Evolutionary conservation across 2,329 filamentous ascomycete species (phyloP).

Genomic region (Fusarium sp.): DNA sequence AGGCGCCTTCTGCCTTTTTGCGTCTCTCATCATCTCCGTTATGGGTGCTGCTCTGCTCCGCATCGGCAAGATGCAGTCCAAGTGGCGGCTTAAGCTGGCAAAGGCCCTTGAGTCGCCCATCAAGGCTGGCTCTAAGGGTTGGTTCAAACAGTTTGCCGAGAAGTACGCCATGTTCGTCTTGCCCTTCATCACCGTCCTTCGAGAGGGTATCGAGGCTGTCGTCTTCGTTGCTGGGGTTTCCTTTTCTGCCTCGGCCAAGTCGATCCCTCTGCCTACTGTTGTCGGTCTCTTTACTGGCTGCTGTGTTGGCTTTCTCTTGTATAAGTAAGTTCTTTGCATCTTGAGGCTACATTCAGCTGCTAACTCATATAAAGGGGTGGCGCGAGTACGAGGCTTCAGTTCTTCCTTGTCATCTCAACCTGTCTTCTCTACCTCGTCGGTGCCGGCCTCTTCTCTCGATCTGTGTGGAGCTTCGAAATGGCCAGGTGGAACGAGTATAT

Average conservation of each 20-base stretch:
- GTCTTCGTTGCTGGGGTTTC: constrained; percentile 89
- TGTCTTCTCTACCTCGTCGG: constrained; percentile 88
- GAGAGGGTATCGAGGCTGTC: constrained; percentile 88
- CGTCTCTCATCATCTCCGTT: constrained; percentile 82
- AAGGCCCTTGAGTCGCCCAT: constrained; percentile 71
- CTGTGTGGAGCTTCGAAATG: constrained; percentile 80
- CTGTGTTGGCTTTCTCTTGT: constrained; percentile 79
- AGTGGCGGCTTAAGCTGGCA: constrained; percentile 87
- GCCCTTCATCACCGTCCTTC: constrained; percentile 88
- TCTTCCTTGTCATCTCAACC: constrained; percentile 85
- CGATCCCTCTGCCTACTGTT: constrained; percentile 83
- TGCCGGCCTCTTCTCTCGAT: constrained; percentile 83
- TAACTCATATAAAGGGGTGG: constrained; percentile 54
- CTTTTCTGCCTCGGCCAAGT: constrained; percentile 78
- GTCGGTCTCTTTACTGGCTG: constrained; percentile 76
- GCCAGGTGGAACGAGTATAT: constrained; percentile 76
- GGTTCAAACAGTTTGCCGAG: constrained; percentile 74
- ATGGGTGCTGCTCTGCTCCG: constrained; percentile 86
- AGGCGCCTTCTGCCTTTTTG: constrained; percentile 80
- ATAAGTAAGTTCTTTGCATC: constrained; percentile 70
- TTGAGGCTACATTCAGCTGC: not conserved
- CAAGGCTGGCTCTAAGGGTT: constrained; percentile 57
- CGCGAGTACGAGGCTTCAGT: constrained; percentile 65
- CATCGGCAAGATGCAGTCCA: constrained; percentile 85
- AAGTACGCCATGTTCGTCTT: constrained; percentile 89